These are phyloP conservation scores for Aspergillus thermomutatus DNA, from an alignment of 2,329 filamentous ascomycete genomes.

Conservation along the genomic window DNA sequence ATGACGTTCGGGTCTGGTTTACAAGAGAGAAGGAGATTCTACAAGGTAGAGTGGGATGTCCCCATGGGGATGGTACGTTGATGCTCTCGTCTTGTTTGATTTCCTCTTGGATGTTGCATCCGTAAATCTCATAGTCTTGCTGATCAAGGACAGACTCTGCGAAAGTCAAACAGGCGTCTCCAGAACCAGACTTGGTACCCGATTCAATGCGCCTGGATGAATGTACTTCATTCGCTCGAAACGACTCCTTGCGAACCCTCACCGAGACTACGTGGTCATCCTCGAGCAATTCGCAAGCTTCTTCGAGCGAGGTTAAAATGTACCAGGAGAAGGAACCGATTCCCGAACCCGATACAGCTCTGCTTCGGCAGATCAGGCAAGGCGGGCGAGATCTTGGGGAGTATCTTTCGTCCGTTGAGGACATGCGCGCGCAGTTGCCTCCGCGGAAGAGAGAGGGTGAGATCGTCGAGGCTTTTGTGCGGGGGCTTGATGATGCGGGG, in stretches of 20 bases:
- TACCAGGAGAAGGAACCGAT: not conserved
- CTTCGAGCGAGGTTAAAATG: not conserved
- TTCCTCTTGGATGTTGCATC: no score
- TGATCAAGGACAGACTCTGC: not conserved
- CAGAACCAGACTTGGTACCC: slow-evolving; percentile 8
- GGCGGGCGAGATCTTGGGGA: slow-evolving; percentile 16
- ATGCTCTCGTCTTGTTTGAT: not conserved
- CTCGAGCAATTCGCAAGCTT: not conserved
- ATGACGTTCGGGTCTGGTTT: not conserved
- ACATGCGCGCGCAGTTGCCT: slow-evolving; percentile 14
- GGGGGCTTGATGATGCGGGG: slow-evolving; percentile 23
- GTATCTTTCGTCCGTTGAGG: slow-evolving; percentile 25
- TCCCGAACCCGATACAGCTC: not conserved
- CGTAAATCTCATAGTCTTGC: not conserved
- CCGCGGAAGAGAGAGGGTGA: slow-evolving; percentile 14
- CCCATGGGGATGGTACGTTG: not conserved
- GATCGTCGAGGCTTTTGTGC: slow-evolving; percentile 30
- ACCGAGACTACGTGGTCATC: slow-evolving; percentile 15
- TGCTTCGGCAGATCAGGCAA: slow-evolving; percentile 17
- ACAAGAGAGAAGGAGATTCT: not conserved
- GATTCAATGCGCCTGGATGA: slow-evolving; percentile 11
- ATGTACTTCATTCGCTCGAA: not conserved
- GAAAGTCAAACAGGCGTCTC: not conserved
- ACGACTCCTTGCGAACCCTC: not conserved
- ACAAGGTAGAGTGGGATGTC: not conserved